phyloP scores from a whole-genome alignment of 345 rosid species.

The Ceriops tagal region DNA sequence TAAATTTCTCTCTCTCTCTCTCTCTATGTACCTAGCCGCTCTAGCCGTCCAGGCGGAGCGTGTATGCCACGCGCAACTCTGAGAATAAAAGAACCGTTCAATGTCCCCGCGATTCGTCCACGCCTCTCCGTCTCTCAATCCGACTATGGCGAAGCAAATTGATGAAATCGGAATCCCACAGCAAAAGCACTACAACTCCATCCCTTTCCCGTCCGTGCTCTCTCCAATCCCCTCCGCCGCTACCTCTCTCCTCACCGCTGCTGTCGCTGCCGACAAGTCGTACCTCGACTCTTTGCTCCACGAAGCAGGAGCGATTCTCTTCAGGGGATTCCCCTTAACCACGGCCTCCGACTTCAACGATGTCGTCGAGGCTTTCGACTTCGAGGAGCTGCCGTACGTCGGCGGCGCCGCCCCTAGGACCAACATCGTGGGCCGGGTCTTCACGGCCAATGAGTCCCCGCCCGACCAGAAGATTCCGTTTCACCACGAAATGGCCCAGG shows the following conservation, averaged over 20 bases:
- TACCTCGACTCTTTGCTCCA: constrained; percentile 58
- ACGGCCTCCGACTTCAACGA: constrained; percentile 78
- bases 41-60: neutral
- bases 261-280: constrained; percentile 45
- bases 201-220: constrained; percentile 53
- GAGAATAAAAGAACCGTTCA: too few relatives aligned
- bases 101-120: neutral
- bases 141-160: constrained; percentile 38
- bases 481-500: constrained; percentile 98
- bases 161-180: constrained; percentile 42
- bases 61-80: neutral
- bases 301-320: constrained; percentile 63
- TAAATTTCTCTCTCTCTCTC: too few relatives aligned
- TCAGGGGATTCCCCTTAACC: constrained; percentile 55
- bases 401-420: constrained; percentile 87
- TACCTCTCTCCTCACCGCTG: constrained; percentile 27
- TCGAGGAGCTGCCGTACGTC: constrained; percentile 78
- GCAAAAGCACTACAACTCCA: constrained; percentile 48
- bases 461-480: constrained; percentile 89
- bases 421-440: constrained; percentile 81
- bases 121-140: neutral
- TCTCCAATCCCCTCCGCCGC: constrained; percentile 34
- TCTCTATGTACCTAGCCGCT: too few relatives aligned
- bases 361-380: constrained; percentile 83
- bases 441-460: constrained; percentile 91